Percentiles rank a stretch among this genome's conserved stretches.
phyloP scores from a whole-genome alignment of 2,329 filamentous ascomycete genomes.

The Lojkania enalia region DNA sequence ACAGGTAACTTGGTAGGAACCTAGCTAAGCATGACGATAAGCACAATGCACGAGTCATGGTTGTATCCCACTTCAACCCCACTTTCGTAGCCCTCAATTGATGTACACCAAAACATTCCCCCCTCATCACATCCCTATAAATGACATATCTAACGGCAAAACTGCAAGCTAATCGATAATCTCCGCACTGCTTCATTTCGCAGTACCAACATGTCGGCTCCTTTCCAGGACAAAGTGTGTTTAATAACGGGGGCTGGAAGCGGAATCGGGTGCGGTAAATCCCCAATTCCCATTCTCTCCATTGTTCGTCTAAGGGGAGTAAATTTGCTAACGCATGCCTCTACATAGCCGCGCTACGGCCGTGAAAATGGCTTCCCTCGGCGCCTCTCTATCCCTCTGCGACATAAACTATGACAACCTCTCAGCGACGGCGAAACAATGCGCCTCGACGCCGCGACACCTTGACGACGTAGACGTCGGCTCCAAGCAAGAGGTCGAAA shows the following conservation, averaged over 20 bases:
- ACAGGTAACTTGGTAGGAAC: too few species aligned
- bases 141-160: background rate
- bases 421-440: constrained; percentile 46
- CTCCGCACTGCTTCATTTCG: background rate
- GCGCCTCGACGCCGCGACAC: constrained; percentile 43
- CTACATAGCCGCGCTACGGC: constrained; percentile 51
- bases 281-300: constrained; percentile 3
- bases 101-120: background rate
- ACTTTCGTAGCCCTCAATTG: too few species aligned
- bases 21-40: constrained; percentile 18
- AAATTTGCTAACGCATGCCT: background rate
- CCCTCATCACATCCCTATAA: background rate
- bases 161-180: too few species aligned
- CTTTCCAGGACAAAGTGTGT: constrained; percentile 35
- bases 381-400: constrained; percentile 42
- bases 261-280: constrained; percentile 51
- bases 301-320: too few species aligned
- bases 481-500: constrained; percentile 47
- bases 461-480: constrained; percentile 51
- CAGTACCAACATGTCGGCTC: constrained; percentile 24
- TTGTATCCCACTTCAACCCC: constrained; percentile 41
- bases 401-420: constrained; percentile 47
- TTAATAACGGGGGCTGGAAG: constrained; percentile 37
- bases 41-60: constrained; percentile 30
- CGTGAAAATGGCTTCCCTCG: constrained; percentile 52